Evolutionary conservation across 176 grass and related monocot genomes (phyloP).

Genomic region (Dactylis glomerata): DNA sequence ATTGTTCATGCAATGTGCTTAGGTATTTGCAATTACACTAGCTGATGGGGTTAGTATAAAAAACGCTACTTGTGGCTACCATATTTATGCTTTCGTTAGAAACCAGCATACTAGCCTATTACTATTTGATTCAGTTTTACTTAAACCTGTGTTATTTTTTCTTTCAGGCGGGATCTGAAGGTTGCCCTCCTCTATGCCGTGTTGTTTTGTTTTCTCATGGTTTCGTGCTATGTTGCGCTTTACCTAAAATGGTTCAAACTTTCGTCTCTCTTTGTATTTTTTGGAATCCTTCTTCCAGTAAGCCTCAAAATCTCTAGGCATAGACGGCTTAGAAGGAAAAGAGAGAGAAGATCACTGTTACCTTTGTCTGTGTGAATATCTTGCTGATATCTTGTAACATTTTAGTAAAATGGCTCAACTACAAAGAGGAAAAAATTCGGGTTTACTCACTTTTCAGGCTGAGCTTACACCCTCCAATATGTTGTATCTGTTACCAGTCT

Average conservation of each 20-base stretch:
- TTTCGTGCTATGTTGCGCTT: conserved; percentile 60
- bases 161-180: conserved; percentile 70
- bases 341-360: conserved; percentile 81
- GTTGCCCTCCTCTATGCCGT: conserved; percentile 62
- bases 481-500: conserved; percentile 21
- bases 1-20: too few species aligned
- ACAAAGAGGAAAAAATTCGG: conserved; percentile 29
- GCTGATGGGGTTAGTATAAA: not conserved
- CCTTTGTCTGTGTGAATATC: conserved; percentile 95
- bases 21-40: too few species aligned
- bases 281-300: conserved; percentile 70
- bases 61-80: not conserved
- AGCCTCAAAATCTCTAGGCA: conserved; percentile 85
- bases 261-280: conserved; percentile 56
- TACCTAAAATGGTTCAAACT: conserved; percentile 62
- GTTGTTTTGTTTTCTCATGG: conserved; percentile 71
- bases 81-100: not conserved
- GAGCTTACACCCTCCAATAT: not conserved
- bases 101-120: not conserved
- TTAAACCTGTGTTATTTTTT: conserved; percentile 1
- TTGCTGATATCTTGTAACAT: conserved; percentile 40
- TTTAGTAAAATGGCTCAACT: conserved; percentile 42
- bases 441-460: conserved; percentile 20
- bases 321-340: conserved; percentile 82
- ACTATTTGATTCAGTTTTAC: conserved; percentile 10